Evolutionary conservation across 2,329 filamentous ascomycete genomes (phyloP), one percentile per base, ranked within the genome.

Genomic region (Pestalotiopsis sp.): DNA sequence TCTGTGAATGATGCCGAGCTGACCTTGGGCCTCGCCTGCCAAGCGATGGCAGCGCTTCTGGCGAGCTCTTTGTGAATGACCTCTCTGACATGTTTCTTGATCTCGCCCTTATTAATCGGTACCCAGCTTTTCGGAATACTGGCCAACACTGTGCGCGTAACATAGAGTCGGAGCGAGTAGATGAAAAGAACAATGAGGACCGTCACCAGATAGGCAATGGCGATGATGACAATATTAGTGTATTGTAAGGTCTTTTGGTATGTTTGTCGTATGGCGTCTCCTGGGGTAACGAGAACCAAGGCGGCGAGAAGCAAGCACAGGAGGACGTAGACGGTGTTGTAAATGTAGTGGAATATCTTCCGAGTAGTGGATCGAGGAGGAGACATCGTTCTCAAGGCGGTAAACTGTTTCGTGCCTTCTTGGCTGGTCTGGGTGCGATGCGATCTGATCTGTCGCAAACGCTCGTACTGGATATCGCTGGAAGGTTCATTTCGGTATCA

Each of bases 41-140:
- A 96, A 4, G 95, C 91, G 69, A 98, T 90, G 45, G 91, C 86
- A 1, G 94, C 94, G 77, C 94, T 97, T 74, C 92, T 87, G 70
- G 89, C 87, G 67, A 97, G 85, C 31, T 91, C 89, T 63, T 90
- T 88, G 17, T 86, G 86, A 69, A 99, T 92, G 83, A 97, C 89
- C 72, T 89, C 88, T 75, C 93, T 86, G 52, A 98, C 94, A 67
- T 87, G 86, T 72, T 90, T 91, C 59, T 88, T 89, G 59, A 98
- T 88, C 78, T 98, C 94, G 72, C 92, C 92, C 78, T 94, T 93
- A 74, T 96, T 94, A 71, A 97, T 86, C 0, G 95, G 95, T 17
- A 97, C 88, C 87, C 93, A 97, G 67, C 89, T 84, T 79, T 95
- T 96, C 1, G 96, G 96, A 69, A 99, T 97, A 4, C 89, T 91